Evolutionary conservation across 345 rosid species (phyloP), one percentile per base, ranked within the genome.

Genomic region (Euphorbia tirucalli): DNA sequence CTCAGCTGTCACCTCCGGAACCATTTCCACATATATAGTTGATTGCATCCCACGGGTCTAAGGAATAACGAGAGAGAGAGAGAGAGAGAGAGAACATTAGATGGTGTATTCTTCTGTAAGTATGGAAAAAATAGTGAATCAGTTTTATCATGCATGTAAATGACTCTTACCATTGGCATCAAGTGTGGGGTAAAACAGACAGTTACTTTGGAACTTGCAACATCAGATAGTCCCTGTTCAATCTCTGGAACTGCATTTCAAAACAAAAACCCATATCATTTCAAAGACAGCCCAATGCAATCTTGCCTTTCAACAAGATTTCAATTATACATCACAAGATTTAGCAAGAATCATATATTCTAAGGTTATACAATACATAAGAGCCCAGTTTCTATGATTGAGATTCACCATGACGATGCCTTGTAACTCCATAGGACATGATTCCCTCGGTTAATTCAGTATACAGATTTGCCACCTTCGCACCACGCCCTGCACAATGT

Each of bases 41-140:
- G 97, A 95, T 74, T 90, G 99, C 99, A 95, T 92, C 61, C 99
- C 99, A 11, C 99, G 97, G 61, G 75, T 90, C 99, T 93, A 75
- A 44, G 75, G 61, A 73, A 74, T 7, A 21, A 78, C 18, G 68
- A 77, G 41, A 76, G 65, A 76, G 65, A n/a, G n/a, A n/a, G n/a
- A n/a, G n/a, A n/a, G n/a, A 35, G 7, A 35, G 39, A 35, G 39
- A 35, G 39, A 35, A 10, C 54, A 39, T 32, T 19, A 50, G 57
- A 61, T 43, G 52, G 54, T 64, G n/a, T 49, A 60, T 4, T 15
- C 19, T 16, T 72, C 24, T 24, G 58, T 11, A 70, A 30, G 57
- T 11, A 72, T 79, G 75, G 11, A 61, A 66, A 60, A 0, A 61
- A 21, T n/a, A 35, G 46, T 48, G 57, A 71, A 41, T 19, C 41